A percentile compares a stretch with the other conserved stretches of the same genome.
These are phyloP conservation scores for Xylaria intraflava DNA, from an alignment of 495 filamentous ascomycete species.

Conservation along the genomic window DNA sequence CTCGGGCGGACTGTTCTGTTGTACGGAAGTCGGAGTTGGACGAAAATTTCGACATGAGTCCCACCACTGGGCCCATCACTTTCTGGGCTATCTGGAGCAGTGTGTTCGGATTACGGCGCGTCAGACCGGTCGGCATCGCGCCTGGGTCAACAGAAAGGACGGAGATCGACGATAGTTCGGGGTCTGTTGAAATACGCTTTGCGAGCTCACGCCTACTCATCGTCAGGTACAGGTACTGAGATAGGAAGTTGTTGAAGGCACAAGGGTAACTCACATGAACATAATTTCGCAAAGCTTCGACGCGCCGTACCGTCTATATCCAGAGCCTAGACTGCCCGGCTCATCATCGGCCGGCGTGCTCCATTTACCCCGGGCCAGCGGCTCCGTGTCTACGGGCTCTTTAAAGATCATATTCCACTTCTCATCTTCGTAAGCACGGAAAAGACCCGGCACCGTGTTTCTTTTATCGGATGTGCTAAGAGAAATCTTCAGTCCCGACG, in stretches of 20 bases:
- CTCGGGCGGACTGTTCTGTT: constrained; percentile 37
- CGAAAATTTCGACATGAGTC: constrained; percentile 15
- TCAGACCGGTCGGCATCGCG: constrained; percentile 27
- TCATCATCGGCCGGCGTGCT: constrained; percentile 18
- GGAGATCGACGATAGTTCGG: constrained; percentile 24
- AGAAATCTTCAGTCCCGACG: not conserved
- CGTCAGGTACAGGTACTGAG: not conserved
- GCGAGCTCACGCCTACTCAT: constrained; percentile 29
- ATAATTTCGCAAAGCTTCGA: constrained; percentile 34
- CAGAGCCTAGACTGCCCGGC: constrained; percentile 10
- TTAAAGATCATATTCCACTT: constrained; percentile 26
- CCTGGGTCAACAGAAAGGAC: constrained; percentile 31
- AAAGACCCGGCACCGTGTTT: constrained; percentile 12
- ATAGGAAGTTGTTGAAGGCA: not conserved
- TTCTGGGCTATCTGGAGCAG: constrained; percentile 10
- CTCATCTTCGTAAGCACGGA: constrained; percentile 14
- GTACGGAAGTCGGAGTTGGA: constrained; percentile 32
- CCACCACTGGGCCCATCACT: constrained; percentile 10
- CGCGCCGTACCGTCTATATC: constrained; percentile 35
- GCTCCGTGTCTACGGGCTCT: constrained; percentile 20
- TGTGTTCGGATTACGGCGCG: constrained; percentile 16
- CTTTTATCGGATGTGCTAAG: constrained; percentile 21
- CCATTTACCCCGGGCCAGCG: constrained; percentile 33
- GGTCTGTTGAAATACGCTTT: constrained; percentile 26
- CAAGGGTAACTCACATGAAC: constrained; percentile 26